phyloP scores from a whole-genome alignment of 2,329 filamentous ascomycete species.

The Camptophora hylomeconis region DNA sequence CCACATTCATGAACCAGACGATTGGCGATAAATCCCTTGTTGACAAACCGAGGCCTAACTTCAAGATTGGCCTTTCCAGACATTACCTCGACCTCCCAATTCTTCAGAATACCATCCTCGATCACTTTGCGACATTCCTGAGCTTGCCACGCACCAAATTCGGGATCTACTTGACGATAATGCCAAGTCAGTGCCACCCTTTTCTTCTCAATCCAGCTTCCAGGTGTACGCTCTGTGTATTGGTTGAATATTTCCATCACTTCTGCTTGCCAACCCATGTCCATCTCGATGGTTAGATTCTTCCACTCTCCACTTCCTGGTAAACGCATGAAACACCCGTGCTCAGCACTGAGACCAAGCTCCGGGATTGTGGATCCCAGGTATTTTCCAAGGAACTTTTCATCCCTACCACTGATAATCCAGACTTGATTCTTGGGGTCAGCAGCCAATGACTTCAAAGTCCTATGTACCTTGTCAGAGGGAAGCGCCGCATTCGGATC shows the following conservation, averaged over 20 bases:
- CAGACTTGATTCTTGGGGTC: constrained; percentile 83
- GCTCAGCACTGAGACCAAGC: constrained; percentile 90
- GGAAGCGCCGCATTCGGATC: constrained; percentile 84
- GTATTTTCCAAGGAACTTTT: constrained; percentile 79
- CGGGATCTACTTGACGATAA: constrained; percentile 80
- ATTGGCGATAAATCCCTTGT: constrained; percentile 92
- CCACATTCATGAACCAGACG: constrained; percentile 65
- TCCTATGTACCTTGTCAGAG: constrained; percentile 67
- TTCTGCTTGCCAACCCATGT: constrained; percentile 87
- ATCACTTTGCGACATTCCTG: constrained; percentile 71
- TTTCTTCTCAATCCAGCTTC: constrained; percentile 88
- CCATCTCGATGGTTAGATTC: constrained; percentile 71
- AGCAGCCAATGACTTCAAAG: constrained; percentile 63
- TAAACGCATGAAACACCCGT: constrained; percentile 85
- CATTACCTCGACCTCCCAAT: constrained; percentile 93
- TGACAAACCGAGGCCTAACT: constrained; percentile 91
- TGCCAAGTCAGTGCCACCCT: constrained; percentile 94
- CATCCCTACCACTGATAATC: constrained; percentile 94
- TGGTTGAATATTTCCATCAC: constrained; percentile 75
- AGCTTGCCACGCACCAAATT: constrained; percentile 68
- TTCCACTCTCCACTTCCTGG: constrained; percentile 69
- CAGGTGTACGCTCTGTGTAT: constrained; percentile 76
- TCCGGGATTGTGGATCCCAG: constrained; percentile 83
- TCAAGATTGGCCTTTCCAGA: constrained; percentile 92
- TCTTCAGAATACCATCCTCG: constrained; percentile 59